Conservation (phyloP, 805 yeast species). For the Candida silvatica region DNA sequence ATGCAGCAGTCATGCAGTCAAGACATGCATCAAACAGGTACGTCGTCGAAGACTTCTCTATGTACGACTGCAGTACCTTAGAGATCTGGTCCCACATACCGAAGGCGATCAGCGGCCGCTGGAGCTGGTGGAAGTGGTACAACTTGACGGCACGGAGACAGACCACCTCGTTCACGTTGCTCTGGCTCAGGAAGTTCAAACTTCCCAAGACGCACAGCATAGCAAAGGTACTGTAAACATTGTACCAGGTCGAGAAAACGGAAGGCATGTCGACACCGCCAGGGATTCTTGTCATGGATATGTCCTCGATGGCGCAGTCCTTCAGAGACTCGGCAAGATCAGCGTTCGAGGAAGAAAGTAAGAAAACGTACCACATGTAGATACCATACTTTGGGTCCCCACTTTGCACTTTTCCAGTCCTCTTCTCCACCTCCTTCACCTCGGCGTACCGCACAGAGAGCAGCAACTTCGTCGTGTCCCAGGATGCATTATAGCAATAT, state of each 20-base stretch:
- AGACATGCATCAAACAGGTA: slow-evolving; percentile 16
- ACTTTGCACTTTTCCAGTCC: background rate
- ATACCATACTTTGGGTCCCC: slow-evolving; percentile 22
- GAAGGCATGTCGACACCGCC: slow-evolving; percentile 31
- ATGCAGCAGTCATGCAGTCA: slow-evolving; percentile 17
- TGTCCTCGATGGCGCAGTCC: slow-evolving; percentile 25
- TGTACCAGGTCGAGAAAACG: slow-evolving; percentile 11
- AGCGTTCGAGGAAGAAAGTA: slow-evolving; percentile 25
- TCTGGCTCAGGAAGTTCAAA: slow-evolving; percentile 13
- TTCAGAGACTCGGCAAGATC: slow-evolving; percentile 26
- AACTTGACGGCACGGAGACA: slow-evolving; percentile 17
- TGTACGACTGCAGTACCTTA: slow-evolving; percentile 14
- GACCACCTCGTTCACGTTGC: slow-evolving; percentile 15
- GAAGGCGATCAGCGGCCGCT: slow-evolving; percentile 12
- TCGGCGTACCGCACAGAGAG: slow-evolving; percentile 35
- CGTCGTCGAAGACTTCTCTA: slow-evolving; percentile 15
- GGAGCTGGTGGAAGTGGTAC: slow-evolving; percentile 8
- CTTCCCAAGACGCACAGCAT: slow-evolving; percentile 10
- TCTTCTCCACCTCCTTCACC: slow-evolving; percentile 6
- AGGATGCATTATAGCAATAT: slow-evolving; percentile 41
- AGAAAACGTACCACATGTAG: slow-evolving; percentile 22
- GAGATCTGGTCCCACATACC: slow-evolving; percentile 11
- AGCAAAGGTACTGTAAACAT: slow-evolving; percentile 7
- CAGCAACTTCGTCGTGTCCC: slow-evolving; percentile 33
- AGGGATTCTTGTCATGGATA: slow-evolving; percentile 23